phyloP scores from a whole-genome alignment of 202 grass and related monocot species.

The Tripidium arundinaceum region DNA sequence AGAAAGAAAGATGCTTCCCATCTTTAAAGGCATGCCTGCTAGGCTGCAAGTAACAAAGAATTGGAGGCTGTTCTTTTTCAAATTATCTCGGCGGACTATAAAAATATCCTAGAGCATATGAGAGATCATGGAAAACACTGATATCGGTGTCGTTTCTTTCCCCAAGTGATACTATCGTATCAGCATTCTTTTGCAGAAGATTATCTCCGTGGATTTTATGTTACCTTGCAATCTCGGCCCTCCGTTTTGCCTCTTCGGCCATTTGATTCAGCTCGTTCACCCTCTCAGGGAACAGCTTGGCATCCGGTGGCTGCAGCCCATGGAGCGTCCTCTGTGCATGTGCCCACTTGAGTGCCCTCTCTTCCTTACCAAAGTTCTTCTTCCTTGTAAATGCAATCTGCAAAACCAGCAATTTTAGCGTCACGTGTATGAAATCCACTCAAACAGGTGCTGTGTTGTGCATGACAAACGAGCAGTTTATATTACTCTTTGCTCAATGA shows the following conservation, averaged over 20 bases:
- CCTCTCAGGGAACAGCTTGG: slow-evolving; percentile 38
- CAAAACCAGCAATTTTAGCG: not conserved
- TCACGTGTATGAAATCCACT: not conserved
- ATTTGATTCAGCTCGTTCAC: slow-evolving; percentile 43
- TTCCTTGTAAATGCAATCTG: slow-evolving; percentile 52
- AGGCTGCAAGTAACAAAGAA: too few relatives aligned
- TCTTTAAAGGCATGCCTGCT: too few relatives aligned
- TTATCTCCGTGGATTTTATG: too few relatives aligned
- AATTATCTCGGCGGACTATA: not conserved
- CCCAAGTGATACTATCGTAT: too few relatives aligned
- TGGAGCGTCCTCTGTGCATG: slow-evolving; percentile 52
- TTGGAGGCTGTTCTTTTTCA: too few relatives aligned
- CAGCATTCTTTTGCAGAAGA: too few relatives aligned
- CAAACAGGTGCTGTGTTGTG: too few relatives aligned
- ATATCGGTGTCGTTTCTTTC: too few relatives aligned
- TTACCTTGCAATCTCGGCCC: slow-evolving; percentile 53
- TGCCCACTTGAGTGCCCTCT: slow-evolving; percentile 58
- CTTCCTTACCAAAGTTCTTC: slow-evolving; percentile 47
- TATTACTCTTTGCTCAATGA: slow-evolving; percentile 47
- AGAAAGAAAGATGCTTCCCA: too few relatives aligned
- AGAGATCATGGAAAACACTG: too few relatives aligned
- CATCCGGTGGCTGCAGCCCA: slow-evolving; percentile 44
- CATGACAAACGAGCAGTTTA: too few relatives aligned
- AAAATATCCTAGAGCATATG: too few relatives aligned
- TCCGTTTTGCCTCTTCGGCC: slow-evolving; percentile 45